Conservation (phyloP, 2,329 filamentous ascomycete species). For the Fusarium solani-melongenae region DNA sequence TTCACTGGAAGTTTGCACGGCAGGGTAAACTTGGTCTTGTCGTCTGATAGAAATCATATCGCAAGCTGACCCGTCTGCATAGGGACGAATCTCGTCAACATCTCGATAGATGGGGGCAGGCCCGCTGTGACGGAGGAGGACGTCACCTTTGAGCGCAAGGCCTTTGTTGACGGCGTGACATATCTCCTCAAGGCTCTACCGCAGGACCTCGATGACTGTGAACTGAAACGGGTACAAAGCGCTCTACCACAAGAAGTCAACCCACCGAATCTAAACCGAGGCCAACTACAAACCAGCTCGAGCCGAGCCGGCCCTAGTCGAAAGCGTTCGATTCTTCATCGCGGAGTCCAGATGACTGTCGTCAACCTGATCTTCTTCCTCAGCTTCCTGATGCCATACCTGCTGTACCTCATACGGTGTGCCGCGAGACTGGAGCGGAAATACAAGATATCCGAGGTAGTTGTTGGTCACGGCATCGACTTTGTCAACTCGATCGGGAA, state of each 20-base stretch:
- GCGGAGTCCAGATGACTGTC: constrained; percentile 65
- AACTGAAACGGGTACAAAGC: constrained; percentile 54
- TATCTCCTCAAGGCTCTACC: constrained; percentile 75
- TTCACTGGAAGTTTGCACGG: constrained; percentile 49
- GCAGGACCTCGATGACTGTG: constrained; percentile 64
- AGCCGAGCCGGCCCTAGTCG: not conserved
- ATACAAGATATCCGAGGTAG: constrained; percentile 75
- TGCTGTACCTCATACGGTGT: constrained; percentile 63
- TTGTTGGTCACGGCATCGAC: constrained; percentile 75
- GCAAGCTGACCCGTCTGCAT: constrained; percentile 5
- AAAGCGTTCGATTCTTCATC: constrained; percentile 65
- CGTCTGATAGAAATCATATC: not conserved
- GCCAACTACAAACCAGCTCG: constrained; percentile 5
- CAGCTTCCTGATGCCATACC: constrained; percentile 71
- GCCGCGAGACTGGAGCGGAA: constrained; percentile 73
- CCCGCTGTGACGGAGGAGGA: constrained; percentile 38
- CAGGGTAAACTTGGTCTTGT: constrained; percentile 42
- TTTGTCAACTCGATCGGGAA: constrained; percentile 65
- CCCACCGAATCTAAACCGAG: not conserved
- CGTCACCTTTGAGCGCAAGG: constrained; percentile 60
- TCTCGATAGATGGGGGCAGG: constrained; percentile 43
- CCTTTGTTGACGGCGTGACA: constrained; percentile 72
- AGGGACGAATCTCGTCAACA: constrained; percentile 44
- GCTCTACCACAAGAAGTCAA: constrained; percentile 40
- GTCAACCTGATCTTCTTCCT: constrained; percentile 68